A percentile compares a stretch with the other conserved stretches of the same genome.
These are phyloP conservation scores for Hanseniaspora taiwanica DNA, from an alignment of 805 yeast species.

Conservation along the genomic window DNA sequence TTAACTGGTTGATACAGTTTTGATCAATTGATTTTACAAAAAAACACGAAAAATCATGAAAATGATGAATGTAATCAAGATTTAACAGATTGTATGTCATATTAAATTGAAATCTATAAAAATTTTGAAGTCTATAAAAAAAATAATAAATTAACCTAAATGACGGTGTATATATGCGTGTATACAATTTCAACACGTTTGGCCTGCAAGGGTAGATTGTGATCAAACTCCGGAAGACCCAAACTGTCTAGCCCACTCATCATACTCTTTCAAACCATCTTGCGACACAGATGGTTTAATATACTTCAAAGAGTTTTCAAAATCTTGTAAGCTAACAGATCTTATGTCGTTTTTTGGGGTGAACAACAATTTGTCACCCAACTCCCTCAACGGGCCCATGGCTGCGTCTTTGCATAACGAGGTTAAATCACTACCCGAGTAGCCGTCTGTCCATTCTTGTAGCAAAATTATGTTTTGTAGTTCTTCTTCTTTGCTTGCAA, in stretches of 20 bases:
- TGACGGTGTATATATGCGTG: too few species aligned
- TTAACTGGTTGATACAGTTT: too few species aligned
- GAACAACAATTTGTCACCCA: conserved; percentile 70
- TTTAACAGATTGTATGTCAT: too few species aligned
- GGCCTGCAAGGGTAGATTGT: too few species aligned
- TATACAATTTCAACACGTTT: too few species aligned
- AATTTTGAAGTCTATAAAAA: too few species aligned
- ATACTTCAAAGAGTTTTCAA: conserved; percentile 57
- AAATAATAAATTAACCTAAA: too few species aligned
- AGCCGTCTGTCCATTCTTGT: conserved; percentile 53
- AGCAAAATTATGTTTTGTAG: not conserved
- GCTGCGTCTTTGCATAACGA: conserved; percentile 95
- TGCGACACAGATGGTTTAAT: conserved; percentile 81
- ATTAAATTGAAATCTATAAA: too few species aligned
- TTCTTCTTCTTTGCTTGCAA: not conserved
- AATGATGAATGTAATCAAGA: too few species aligned
- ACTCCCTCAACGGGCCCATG: conserved; percentile 87
- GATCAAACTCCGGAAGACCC: conserved; percentile 79
- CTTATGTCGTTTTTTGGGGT: conserved; percentile 65
- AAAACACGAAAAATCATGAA: too few species aligned
- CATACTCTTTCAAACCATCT: conserved; percentile 69
- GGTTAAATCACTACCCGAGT: conserved; percentile 88
- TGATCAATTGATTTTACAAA: too few species aligned
- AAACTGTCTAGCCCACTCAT: conserved; percentile 74
- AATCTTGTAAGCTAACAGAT: conserved; percentile 61